Evolutionary conservation across 2,329 filamentous ascomycete genomes (phyloP), one percentile per base, ranked within the genome.

Genomic region (Colletotrichum lupini): DNA sequence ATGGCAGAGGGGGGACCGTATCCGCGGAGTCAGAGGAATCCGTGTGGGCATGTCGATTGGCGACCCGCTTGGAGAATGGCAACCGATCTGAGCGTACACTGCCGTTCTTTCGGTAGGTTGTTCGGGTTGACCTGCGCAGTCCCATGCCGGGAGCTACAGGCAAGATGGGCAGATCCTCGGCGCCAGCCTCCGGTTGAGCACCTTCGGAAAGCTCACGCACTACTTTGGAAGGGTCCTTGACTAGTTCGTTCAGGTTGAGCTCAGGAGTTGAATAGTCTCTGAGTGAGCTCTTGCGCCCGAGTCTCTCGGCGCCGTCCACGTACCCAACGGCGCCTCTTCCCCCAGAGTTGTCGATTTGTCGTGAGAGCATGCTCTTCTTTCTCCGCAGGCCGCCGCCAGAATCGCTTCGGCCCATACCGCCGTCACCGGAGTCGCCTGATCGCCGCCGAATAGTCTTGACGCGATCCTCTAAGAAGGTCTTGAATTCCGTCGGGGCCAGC

Each of bases 321-420:
- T 97, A 97, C 52, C 91, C 92, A 49, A 90, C 88, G 22, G 84
- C 87, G 28, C 85, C 87, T 72, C 84, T 84, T 0, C 88, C 88
- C 9, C 88, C 87, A 5, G 91, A 90, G 76, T 90, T 93, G 77
- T 98, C 94, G 72, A 99, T 94, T 81, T 98, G 95, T 71, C 93
- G 90, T 6, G 96, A 98, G 5, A 99, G 87, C 94, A 97, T 98
- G 0, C 96, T 98, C 83, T 97, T 98, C 83, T 97, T 98, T 78
- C 97, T 90, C 77, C 92, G 89, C 75, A 98, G 81, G 14, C 72
- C 72, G 52, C 93, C 89, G 19, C 90, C 90, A 81, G 83, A 90
- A 83, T 83, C 88, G 82, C 74, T 91, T 85, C 79, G 90, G 74
- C 77, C 87, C 76, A 84, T 72, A 65, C 89, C 84, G 75, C 76